Conservation (phyloP, 805 yeast species). For the Huiozyma naganishii region DNA sequence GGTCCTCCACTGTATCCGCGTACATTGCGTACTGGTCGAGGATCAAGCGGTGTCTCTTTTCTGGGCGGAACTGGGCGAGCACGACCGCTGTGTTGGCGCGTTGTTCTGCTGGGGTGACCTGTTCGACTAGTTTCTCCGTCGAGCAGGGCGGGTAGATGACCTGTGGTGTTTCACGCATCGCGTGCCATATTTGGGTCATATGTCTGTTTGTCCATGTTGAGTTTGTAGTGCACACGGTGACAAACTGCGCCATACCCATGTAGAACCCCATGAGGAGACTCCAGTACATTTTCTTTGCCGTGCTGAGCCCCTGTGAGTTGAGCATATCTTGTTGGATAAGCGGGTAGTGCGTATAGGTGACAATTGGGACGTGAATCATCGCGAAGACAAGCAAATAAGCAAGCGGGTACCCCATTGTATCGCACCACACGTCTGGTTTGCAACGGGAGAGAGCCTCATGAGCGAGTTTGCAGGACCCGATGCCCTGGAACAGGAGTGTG, state of each 20-base stretch:
- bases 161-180: constrained; percentile 23
- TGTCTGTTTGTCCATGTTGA: constrained; percentile 90
- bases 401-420: constrained; percentile 91
- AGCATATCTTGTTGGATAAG: constrained; percentile 84
- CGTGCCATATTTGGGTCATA: constrained; percentile 53
- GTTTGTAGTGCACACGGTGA: constrained; percentile 60
- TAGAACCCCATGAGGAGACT: constrained; percentile 50
- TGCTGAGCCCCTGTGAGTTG: constrained; percentile 27
- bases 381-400: constrained; percentile 56
- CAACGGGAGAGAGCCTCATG: constrained; percentile 58
- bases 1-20: constrained; percentile 16
- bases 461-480: constrained; percentile 63
- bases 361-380: constrained; percentile 54
- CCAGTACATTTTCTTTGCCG: constrained; percentile 60
- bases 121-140: constrained; percentile 39
- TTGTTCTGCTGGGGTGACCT: constrained; percentile 5
- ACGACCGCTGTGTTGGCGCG: constrained; percentile 30
- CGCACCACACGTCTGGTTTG: constrained; percentile 84
- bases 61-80: constrained; percentile 91
- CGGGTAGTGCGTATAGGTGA: constrained; percentile 92
- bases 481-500: constrained; percentile 78
- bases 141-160: constrained; percentile 88
- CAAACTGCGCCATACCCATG: constrained; percentile 52
- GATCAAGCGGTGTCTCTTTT: constrained; percentile 74
- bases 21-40: constrained; percentile 53